Percentiles rank a stretch among this genome's conserved stretches.
Conservation (phyloP, 495 filamentous ascomycete species). For the Saxophila tyrrhenica region DNA sequence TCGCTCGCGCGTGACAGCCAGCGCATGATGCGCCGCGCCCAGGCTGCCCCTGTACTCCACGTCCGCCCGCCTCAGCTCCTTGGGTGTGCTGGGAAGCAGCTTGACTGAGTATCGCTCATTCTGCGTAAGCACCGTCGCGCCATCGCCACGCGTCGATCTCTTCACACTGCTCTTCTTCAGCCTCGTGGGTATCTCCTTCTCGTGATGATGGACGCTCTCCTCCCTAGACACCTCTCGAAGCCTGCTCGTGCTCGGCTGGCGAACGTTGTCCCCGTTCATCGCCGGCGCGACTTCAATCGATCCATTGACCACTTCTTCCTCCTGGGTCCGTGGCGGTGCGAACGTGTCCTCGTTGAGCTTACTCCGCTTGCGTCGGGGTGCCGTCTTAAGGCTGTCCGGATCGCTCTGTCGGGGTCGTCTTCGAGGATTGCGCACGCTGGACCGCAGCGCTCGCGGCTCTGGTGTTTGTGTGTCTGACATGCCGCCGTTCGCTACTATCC, state of each 20-base stretch:
- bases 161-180: slow-evolving; percentile 23
- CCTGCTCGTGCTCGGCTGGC: background rate
- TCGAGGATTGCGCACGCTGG: slow-evolving; percentile 11
- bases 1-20: slow-evolving; percentile 65
- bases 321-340: slow-evolving; percentile 2
- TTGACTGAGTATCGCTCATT: slow-evolving; percentile 80
- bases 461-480: slow-evolving; percentile 1
- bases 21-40: slow-evolving; percentile 41
- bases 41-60: slow-evolving; percentile 11
- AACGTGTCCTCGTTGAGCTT: slow-evolving; percentile 28
- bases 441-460: slow-evolving; percentile 5
- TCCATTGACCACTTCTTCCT: slow-evolving; percentile 17
- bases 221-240: background rate
- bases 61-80: slow-evolving; percentile 11
- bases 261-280: slow-evolving; percentile 24
- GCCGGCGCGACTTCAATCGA: slow-evolving; percentile 6
- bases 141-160: slow-evolving; percentile 26
- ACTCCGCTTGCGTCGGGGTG: slow-evolving; percentile 28
- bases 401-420: slow-evolving; percentile 30
- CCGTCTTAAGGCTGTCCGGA: slow-evolving; percentile 22
- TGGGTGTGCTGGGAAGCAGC: slow-evolving; percentile 53
- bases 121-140: slow-evolving; percentile 46
- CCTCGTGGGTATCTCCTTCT: slow-evolving; percentile 25
- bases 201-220: background rate
- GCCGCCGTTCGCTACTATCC: background rate